These are phyloP conservation scores for Vigna trinervia DNA, from an alignment of 306 rosid genomes.

Conservation along the genomic window DNA sequence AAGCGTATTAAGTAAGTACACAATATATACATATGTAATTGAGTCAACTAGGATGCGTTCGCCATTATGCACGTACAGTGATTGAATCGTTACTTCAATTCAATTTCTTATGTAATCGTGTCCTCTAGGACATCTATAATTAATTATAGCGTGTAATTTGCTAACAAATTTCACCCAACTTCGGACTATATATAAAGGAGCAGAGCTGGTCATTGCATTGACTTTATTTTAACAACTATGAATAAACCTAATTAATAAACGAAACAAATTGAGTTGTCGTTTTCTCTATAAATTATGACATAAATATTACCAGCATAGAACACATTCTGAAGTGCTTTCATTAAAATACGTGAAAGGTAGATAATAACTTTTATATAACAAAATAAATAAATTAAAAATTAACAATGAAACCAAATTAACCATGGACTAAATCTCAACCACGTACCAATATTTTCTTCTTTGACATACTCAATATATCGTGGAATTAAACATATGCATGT, in stretches of 20 bases:
- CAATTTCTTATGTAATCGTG: too few relatives aligned
- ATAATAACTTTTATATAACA: neutral
- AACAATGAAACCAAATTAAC: neutral
- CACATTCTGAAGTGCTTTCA: neutral
- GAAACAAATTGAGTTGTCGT: neutral
- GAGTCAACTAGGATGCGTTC: too few relatives aligned
- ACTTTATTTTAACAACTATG: neutral
- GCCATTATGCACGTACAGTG: too few relatives aligned
- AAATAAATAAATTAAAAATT: neutral
- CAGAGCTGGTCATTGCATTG: neutral
- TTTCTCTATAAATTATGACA: neutral
- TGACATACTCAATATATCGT: neutral
- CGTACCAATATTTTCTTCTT: neutral
- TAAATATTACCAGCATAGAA: neutral
- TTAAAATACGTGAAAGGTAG: neutral
- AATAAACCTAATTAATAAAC: neutral
- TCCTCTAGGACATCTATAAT: too few relatives aligned
- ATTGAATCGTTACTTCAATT: too few relatives aligned
- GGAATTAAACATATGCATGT: neutral
- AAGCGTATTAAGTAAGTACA: too few relatives aligned
- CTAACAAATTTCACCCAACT: neutral
- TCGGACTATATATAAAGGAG: neutral
- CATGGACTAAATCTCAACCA: neutral
- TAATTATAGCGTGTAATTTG: neutral
- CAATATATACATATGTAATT: neutral